phyloP scores from a whole-genome alignment of 257 asterid species.

The Fraxinus cuspidata region DNA sequence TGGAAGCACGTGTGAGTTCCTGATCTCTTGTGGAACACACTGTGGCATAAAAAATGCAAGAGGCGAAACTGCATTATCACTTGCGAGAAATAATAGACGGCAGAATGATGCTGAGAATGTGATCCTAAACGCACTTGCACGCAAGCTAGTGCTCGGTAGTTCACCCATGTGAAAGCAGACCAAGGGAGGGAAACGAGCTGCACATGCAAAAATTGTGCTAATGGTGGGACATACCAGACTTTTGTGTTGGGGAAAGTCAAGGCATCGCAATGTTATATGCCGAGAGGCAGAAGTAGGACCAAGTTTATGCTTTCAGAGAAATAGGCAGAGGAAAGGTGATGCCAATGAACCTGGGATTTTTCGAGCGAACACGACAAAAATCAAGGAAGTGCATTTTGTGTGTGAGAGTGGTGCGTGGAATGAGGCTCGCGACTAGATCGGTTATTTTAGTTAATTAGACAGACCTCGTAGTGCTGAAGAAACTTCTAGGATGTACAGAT shows the following conservation, averaged over 20 bases:
- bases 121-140: conserved; percentile 59
- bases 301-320: conserved; percentile 49
- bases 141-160: conserved; percentile 61
- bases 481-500: conserved; percentile 22
- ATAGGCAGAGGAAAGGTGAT: conserved; percentile 55
- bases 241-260: conserved; percentile 71
- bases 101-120: conserved; percentile 44
- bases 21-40: conserved; percentile 57
- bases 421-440: conserved; percentile 40
- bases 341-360: conserved; percentile 54
- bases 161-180: conserved; percentile 58
- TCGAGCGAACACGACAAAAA: conserved; percentile 57
- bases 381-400: conserved; percentile 72
- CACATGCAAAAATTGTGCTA: conserved; percentile 56
- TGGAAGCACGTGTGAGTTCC: conserved; percentile 49
- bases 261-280: conserved; percentile 60
- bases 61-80: conserved; percentile 69
- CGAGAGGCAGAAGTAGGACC: conserved; percentile 60
- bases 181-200: conserved; percentile 72
- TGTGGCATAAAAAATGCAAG: conserved; percentile 42
- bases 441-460: conserved; percentile 24
- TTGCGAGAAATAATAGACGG: conserved; percentile 36
- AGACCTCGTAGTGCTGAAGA: not conserved
- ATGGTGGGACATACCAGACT: conserved; percentile 51
- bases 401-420: conserved; percentile 66